Evolutionary conservation across 768 basidiomycete genomes (phyloP).

Genomic region (Lactarius hengduanensis): DNA sequence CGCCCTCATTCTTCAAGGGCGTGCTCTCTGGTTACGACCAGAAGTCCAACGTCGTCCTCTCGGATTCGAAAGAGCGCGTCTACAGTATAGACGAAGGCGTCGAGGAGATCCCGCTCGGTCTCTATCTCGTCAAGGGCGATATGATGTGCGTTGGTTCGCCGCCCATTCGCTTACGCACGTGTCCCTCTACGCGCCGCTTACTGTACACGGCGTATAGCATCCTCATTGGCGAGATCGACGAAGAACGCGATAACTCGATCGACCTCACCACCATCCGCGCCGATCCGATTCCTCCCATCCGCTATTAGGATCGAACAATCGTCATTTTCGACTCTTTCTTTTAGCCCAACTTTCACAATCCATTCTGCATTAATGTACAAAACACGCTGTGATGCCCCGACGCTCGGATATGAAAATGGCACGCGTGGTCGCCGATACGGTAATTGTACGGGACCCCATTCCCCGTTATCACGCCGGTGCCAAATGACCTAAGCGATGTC

Average conservation of each 20-base stretch:
- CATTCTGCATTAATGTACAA: background rate
- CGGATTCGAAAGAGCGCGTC: constrained; percentile 90
- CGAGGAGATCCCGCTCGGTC: constrained; percentile 89
- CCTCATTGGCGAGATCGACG: constrained; percentile 84
- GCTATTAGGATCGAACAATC: constrained; percentile 47
- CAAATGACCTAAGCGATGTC: constrained; percentile 1
- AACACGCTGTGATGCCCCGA: background rate
- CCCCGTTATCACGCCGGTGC: background rate
- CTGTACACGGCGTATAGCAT: constrained; percentile 44
- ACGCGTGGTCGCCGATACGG: background rate
- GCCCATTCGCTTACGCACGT: background rate
- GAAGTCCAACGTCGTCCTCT: constrained; percentile 93
- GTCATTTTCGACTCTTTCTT: background rate
- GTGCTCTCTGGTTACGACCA: constrained; percentile 91
- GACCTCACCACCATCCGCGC: constrained; percentile 80
- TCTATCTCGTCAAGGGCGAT: constrained; percentile 98
- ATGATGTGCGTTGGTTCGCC: constrained; percentile 73
- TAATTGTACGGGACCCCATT: background rate
- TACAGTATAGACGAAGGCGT: constrained; percentile 90
- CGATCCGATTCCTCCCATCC: constrained; percentile 82
- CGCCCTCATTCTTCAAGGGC: constrained; percentile 52
- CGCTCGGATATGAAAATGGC: background rate
- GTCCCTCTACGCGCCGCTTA: constrained; percentile 9
- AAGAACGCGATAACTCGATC: constrained; percentile 69
- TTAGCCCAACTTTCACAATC: background rate